A percentile compares a stretch with the other conserved stretches of the same genome.
Evolutionary conservation across 1,139 yeast species (phyloP).

Genomic region (Protomyces inouyei): DNA sequence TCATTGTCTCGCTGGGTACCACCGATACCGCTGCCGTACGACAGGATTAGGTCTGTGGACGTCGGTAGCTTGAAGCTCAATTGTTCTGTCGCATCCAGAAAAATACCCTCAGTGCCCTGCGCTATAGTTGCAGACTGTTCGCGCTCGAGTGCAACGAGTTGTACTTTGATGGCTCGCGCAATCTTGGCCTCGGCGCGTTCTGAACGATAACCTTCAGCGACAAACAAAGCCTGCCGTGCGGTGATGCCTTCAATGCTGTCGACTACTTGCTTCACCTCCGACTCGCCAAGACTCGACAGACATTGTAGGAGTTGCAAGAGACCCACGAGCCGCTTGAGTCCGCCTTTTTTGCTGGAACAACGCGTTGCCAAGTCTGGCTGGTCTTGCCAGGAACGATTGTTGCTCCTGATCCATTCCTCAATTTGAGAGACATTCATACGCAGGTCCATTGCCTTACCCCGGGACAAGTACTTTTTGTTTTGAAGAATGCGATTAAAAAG

Average conservation of each 20-base stretch:
- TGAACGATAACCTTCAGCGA: slow-evolving; percentile 53
- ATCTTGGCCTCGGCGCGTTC: slow-evolving; percentile 67
- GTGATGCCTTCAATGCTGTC: slow-evolving; percentile 48
- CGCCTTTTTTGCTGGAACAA: slow-evolving; percentile 29
- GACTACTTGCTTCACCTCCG: slow-evolving; percentile 41
- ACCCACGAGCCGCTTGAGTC: slow-evolving; percentile 57
- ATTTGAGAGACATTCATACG: slow-evolving; percentile 76
- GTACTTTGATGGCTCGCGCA: slow-evolving; percentile 37
- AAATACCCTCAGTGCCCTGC: slow-evolving; percentile 8
- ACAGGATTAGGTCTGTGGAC: slow-evolving; percentile 41
- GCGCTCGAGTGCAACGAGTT: slow-evolving; percentile 29
- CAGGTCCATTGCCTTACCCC: slow-evolving; percentile 84
- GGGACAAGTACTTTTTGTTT: slow-evolving; percentile 62
- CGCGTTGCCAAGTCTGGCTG: slow-evolving; percentile 26
- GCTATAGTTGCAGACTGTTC: slow-evolving; percentile 27
- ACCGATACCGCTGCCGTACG: slow-evolving; percentile 46
- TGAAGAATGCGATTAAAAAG: slow-evolving; percentile 69
- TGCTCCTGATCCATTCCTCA: slow-evolving; percentile 90
- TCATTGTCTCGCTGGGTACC: slow-evolving; percentile 41
- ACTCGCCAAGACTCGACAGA: slow-evolving; percentile 58
- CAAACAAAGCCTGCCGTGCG: slow-evolving; percentile 43
- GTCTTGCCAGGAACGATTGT: slow-evolving; percentile 36
- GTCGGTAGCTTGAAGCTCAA: slow-evolving; percentile 43
- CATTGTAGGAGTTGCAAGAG: slow-evolving; percentile 87
- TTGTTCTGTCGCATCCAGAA: slow-evolving; percentile 33